A percentile compares a stretch with the other conserved stretches of the same genome.
phyloP scores from a whole-genome alignment of 305 asterid species.

The Fraxinus nigra region DNA sequence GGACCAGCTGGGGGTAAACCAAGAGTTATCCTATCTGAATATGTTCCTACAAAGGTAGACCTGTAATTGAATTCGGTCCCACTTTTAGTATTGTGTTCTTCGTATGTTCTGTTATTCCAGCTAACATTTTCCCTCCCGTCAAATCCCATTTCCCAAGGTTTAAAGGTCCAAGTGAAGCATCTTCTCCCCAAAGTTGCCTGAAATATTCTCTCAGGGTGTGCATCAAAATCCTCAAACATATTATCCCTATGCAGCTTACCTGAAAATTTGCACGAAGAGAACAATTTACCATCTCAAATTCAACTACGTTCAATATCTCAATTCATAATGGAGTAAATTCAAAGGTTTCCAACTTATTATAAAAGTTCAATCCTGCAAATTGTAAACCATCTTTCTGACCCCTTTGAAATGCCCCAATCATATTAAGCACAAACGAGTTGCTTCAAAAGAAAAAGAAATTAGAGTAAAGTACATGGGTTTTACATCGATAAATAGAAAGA shows the following conservation, averaged over 20 bases:
- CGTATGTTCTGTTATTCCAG: conserved; percentile 37
- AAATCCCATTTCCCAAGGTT: conserved; percentile 40
- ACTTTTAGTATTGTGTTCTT: conserved; percentile 35
- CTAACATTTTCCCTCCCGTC: conserved; percentile 41
- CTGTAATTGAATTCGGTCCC: conserved; percentile 32
- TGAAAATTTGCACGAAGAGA: conserved; percentile 25
- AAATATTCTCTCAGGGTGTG: conserved; percentile 43
- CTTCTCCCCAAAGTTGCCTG: conserved; percentile 51
- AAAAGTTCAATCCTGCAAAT: not conserved
- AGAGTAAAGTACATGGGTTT: not conserved
- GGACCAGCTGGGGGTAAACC: conserved; percentile 78
- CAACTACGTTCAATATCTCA: not conserved
- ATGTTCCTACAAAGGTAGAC: conserved; percentile 35
- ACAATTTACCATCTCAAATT: not conserved
- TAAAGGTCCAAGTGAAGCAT: conserved; percentile 53
- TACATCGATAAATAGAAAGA: not conserved
- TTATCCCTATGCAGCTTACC: conserved; percentile 46
- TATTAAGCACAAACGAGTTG: not conserved
- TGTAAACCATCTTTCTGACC: not conserved
- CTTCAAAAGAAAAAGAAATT: not conserved
- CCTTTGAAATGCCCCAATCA: not conserved
- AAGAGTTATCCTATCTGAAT: conserved; percentile 61
- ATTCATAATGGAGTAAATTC: not conserved
- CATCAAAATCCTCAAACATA: conserved; percentile 41
- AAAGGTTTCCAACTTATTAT: not conserved